Conservation (phyloP, 2,329 filamentous ascomycete species). For the Calcarisporium arbuscula region DNA sequence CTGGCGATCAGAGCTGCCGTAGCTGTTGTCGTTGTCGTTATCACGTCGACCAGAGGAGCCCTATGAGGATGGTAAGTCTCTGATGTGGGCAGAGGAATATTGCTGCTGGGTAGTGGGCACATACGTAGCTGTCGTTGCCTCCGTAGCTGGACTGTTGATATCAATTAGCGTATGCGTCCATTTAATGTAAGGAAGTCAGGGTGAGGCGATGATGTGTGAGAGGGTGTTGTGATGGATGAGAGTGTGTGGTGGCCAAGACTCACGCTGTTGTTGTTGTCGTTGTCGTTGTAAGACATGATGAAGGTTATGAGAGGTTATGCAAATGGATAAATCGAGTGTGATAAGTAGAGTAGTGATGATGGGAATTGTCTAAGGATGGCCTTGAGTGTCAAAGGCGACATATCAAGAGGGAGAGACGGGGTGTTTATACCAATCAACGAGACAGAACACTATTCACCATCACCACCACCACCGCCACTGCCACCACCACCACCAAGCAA, state of each 20-base stretch:
- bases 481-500: no score
- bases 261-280: conserved; percentile 30
- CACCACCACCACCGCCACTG: no score
- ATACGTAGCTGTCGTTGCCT: conserved; percentile 9
- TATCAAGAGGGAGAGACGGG: background rate
- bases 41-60: conserved; percentile 12
- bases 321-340: no score
- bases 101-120: no score
- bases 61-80: conserved; percentile 14
- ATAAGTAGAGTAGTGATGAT: no score
- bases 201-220: background rate
- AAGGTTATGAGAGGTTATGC: conserved; percentile 2
- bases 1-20: conserved; percentile 3
- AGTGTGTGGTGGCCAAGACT: conserved; percentile 7
- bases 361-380: background rate
- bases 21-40: conserved; percentile 6
- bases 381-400: background rate
- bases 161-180: no score
- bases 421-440: no score
- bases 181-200: no score
- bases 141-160: conserved; percentile 22
- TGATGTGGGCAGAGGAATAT: conserved; percentile 13
- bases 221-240: background rate
- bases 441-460: no score
- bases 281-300: conserved; percentile 42